Evolutionary conservation across 2,329 filamentous ascomycete species (phyloP), one percentile per base, ranked within the genome.

Genomic region (Ploettnerulaceae sp.): DNA sequence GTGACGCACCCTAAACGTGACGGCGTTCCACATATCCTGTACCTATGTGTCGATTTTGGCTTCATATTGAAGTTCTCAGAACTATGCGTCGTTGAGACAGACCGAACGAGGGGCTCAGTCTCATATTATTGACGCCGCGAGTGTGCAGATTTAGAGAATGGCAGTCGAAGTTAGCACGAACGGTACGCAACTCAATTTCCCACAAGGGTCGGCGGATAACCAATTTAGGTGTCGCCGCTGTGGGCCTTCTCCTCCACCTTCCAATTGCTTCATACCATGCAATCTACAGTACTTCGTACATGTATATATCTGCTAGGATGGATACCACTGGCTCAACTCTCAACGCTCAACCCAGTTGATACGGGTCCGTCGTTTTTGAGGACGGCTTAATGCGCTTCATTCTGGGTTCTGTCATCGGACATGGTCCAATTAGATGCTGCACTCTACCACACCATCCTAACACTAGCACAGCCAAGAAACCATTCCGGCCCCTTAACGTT

Each of bases 11-110:
- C 59, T 18, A 57, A 55, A 18, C 57, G 48, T 14, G 56, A 57
- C 11, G 58, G 58, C n/a, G 58, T 61, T 33, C 58, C 58, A 51
- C 58, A 61, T 12, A 59, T 53, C 47, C 58, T 44, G 38, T 59
- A 60, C 41, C 57, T 44, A 47, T 56, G 57, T 14, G 51, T 44
- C 15, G 51, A 39, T 46, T 59, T 61, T n/a, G 51, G 49, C 42
- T 49, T 48, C 43, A 36, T 39, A 14, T 26, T 29, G 36, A 32
- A 37, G 7, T 17, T 20, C 45, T 24, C 37, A 41, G 15, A 37
- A 34, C 12, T 33, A 24, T 11, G 21, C 36, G 37, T 5, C 31
- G 17, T 31, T 7, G 32, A 28, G 28, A 12, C 31, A 22, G 4
- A 22, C 5, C 11, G 24, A 21, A 22, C 15, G 45, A 47, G 36